These are phyloP conservation scores for Halophytophthora batemanensis DNA, from an alignment of 352 stramenopile genomes.

Conservation along the genomic window DNA sequence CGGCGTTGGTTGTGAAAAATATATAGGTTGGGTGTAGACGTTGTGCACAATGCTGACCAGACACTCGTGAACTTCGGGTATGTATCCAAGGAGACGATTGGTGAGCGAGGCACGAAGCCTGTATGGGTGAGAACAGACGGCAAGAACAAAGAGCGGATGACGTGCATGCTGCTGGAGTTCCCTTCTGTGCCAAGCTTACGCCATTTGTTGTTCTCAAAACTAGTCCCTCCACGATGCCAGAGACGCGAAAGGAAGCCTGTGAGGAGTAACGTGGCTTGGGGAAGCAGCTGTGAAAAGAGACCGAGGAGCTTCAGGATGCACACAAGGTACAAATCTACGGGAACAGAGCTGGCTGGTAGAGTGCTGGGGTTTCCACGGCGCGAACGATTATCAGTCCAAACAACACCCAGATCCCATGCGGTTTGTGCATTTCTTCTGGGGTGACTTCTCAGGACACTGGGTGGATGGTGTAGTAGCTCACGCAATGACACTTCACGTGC, in stretches of 20 bases:
- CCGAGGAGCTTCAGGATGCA: slow-evolving; percentile 7
- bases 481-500: neutral
- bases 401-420: neutral
- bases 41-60: slow-evolving; percentile 17
- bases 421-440: slow-evolving; percentile 2
- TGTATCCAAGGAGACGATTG: slow-evolving; percentile 14
- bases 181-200: slow-evolving; percentile 16
- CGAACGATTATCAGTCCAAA: slow-evolving; percentile 16
- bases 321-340: slow-evolving; percentile 10
- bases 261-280: slow-evolving; percentile 11
- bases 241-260: slow-evolving; percentile 4
- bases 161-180: slow-evolving; percentile 19
- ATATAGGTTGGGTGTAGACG: neutral
- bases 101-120: slow-evolving; percentile 6
- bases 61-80: slow-evolving; percentile 20
- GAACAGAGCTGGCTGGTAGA: slow-evolving; percentile 25
- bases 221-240: neutral
- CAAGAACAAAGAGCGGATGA: slow-evolving; percentile 21
- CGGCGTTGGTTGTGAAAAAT: neutral
- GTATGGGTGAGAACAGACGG: slow-evolving; percentile 16
- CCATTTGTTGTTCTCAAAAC: slow-evolving; percentile 22
- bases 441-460: slow-evolving; percentile 12
- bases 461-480: neutral
- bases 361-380: slow-evolving; percentile 11
- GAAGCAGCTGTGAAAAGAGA: slow-evolving; percentile 11